Conservation (phyloP, 2,329 filamentous ascomycete genomes). For the Pleoardoris graminearum region DNA sequence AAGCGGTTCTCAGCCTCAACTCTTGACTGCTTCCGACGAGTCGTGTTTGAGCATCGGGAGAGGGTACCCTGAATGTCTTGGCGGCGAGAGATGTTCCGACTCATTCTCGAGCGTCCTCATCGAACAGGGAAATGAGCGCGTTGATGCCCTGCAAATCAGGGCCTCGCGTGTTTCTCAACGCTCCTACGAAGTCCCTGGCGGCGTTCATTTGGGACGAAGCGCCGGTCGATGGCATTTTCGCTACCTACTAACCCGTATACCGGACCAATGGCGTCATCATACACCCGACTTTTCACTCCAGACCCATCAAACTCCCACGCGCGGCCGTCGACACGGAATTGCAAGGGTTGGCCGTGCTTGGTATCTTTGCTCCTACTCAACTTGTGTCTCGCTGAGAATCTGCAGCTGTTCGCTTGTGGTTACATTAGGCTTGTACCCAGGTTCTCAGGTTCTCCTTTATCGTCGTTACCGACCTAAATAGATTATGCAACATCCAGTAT, state of each 20-base stretch:
- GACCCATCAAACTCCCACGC: conserved; percentile 27
- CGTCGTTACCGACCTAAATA: too few relatives aligned
- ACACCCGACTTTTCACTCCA: conserved; percentile 23
- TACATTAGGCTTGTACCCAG: conserved; percentile 19
- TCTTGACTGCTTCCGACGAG: background rate
- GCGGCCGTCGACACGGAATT: conserved; percentile 32
- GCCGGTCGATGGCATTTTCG: conserved; percentile 3
- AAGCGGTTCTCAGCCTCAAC: conserved; percentile 1
- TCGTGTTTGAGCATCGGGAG: background rate
- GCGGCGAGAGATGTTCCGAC: background rate
- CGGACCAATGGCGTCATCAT: conserved; percentile 29
- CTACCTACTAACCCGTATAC: conserved; percentile 17
- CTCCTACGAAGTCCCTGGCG: conserved; percentile 5
- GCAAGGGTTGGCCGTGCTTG: conserved; percentile 23
- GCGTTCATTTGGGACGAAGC: conserved; percentile 15
- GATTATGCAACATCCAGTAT: too few relatives aligned
- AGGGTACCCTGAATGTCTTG: background rate
- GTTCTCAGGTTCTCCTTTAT: too few relatives aligned
- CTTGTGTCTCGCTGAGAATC: conserved; percentile 15
- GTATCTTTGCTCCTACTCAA: conserved; percentile 6
- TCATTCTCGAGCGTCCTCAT: conserved; percentile 4
- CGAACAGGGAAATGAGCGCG: background rate
- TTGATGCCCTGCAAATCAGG: background rate
- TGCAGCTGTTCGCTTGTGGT: conserved; percentile 6
- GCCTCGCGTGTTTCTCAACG: background rate